These are phyloP conservation scores for Geotrichum fermentans DNA, from an alignment of 1,139 yeast species.

Conservation along the genomic window DNA sequence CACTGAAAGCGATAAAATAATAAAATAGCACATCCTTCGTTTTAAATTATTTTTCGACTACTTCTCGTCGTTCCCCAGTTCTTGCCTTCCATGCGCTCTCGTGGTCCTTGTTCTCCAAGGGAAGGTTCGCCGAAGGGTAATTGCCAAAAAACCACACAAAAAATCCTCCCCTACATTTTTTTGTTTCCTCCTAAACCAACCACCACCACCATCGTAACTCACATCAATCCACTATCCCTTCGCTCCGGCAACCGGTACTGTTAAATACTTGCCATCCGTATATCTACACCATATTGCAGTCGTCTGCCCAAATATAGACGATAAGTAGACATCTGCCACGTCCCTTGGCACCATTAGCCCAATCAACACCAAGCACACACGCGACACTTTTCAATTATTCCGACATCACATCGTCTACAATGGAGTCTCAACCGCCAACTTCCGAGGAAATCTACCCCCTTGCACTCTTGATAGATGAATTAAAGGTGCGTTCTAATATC, in stretches of 20 bases:
- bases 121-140: no score
- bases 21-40: no score
- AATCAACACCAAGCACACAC: background rate
- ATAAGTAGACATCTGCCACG: background rate
- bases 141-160: constrained; percentile 1
- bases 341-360: no score
- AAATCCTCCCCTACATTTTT: constrained; percentile 9
- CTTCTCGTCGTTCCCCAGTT: no score
- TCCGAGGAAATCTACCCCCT: constrained; percentile 78
- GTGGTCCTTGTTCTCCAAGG: no score
- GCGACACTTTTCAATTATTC: background rate
- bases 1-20: no score
- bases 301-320: background rate
- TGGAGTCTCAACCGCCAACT: constrained; percentile 20
- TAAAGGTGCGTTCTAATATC: constrained; percentile 44
- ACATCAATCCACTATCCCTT: background rate
- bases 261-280: no score
- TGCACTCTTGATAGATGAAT: constrained; percentile 93
- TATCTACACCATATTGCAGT: no score
- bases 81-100: no score
- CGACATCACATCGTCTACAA: constrained; percentile 10
- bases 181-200: constrained; percentile 1
- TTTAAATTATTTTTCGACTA: no score
- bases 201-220: constrained; percentile 3
- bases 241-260: background rate